Conservation (phyloP, 139 green algal species). For the Mesotaenium endlicherianum region DNA sequence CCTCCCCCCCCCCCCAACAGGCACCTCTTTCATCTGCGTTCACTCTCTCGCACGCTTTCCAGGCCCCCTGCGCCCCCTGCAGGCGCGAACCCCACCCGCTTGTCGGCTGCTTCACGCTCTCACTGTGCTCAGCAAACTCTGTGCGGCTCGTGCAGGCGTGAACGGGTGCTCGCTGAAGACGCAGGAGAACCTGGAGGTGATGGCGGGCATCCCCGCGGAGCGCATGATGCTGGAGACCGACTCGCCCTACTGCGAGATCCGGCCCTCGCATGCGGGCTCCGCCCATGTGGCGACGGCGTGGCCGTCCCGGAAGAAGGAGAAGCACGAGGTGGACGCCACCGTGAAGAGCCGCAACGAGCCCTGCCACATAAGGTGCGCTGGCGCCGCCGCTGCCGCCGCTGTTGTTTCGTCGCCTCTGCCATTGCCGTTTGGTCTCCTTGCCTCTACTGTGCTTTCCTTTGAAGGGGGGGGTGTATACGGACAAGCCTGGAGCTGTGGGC, state of each 20-base stretch:
- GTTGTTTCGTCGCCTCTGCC: not conserved
- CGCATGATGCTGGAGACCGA: slow-evolving; percentile 87
- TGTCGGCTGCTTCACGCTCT: not conserved
- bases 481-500: not conserved
- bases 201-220: slow-evolving; percentile 65
- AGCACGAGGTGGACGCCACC: slow-evolving; percentile 26
- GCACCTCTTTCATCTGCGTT: no score
- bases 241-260: slow-evolving; percentile 78
- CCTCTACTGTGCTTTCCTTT: not conserved
- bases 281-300: slow-evolving; percentile 50
- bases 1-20: no score
- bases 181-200: slow-evolving; percentile 73
- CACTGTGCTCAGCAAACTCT: not conserved
- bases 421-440: not conserved
- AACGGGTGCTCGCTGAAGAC: slow-evolving; percentile 89
- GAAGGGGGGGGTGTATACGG: not conserved
- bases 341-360: slow-evolving; percentile 90
- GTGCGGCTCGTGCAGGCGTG: slow-evolving; percentile 58
- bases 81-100: no score
- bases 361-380: slow-evolving; percentile 61
- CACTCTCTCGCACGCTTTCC: no score
- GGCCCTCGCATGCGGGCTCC: slow-evolving; percentile 30
- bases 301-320: slow-evolving; percentile 69
- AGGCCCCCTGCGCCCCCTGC: no score
- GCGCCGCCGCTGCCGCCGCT: not conserved